A percentile compares a stretch with the other conserved stretches of the same genome.
Evolutionary conservation across 148 eudicot genomes (phyloP).

Genomic region (Vaccinium myrtillus): DNA sequence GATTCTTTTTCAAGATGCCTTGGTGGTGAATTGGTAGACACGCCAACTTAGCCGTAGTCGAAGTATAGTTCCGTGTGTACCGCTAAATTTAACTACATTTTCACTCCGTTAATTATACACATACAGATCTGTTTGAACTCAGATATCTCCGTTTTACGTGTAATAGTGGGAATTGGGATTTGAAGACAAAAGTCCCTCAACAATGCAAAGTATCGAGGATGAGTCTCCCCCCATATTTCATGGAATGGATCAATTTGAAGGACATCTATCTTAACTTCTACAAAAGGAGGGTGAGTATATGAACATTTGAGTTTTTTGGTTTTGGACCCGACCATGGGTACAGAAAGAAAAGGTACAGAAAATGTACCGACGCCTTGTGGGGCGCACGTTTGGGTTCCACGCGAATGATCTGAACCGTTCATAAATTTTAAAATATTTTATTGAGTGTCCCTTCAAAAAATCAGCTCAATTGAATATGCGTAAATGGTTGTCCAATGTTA

Average conservation of each 20-base stretch:
- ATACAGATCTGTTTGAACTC: background rate
- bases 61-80: background rate
- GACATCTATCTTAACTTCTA: conserved; percentile 87
- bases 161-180: conserved; percentile 95
- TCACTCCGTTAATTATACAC: background rate
- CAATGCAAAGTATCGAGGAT: conserved; percentile 79
- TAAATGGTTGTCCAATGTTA: too few species aligned
- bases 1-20: background rate
- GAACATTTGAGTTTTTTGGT: background rate
- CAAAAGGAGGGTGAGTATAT: conserved; percentile 60
- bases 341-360: too few species aligned
- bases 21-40: background rate
- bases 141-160: conserved; percentile 18
- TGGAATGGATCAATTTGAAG: conserved; percentile 97
- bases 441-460: too few species aligned
- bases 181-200: conserved; percentile 93
- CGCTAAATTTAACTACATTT: too few species aligned
- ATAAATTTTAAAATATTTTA: too few species aligned
- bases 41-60: background rate
- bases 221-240: conserved; percentile 77
- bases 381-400: too few species aligned
- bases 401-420: too few species aligned
- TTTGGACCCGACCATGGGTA: background rate
- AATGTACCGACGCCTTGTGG: too few species aligned
- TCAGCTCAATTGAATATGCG: too few species aligned